Conservation (phyloP, 75 land plant species). For the Gnetum montanum region DNA sequence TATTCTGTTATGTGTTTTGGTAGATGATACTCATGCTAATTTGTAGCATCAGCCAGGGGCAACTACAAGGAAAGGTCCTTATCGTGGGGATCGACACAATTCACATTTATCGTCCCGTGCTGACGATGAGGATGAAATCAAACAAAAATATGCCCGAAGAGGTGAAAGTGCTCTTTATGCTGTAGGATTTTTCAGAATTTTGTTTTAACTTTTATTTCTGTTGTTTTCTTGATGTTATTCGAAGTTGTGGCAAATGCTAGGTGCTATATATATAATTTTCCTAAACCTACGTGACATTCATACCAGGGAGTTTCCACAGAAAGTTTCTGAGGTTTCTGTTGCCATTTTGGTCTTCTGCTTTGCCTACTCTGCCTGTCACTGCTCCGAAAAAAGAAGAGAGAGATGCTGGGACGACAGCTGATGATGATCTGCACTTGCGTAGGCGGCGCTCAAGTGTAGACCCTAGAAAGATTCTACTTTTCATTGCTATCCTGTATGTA, state of each 20-base stretch:
- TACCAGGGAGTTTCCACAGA: slow-evolving; percentile 64
- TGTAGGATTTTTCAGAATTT: too few species aligned
- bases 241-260: neutral
- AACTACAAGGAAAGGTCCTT: slow-evolving; percentile 57
- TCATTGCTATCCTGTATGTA: slow-evolving; percentile 72
- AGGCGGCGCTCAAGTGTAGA: slow-evolving; percentile 75
- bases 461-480: slow-evolving; percentile 73
- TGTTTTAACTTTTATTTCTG: too few species aligned
- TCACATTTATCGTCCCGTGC: slow-evolving; percentile 58
- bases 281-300: neutral
- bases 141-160: slow-evolving; percentile 63
- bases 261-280: neutral
- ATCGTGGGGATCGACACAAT: slow-evolving; percentile 49
- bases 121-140: slow-evolving; percentile 80
- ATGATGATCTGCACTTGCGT: slow-evolving; percentile 63
- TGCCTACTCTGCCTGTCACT: slow-evolving; percentile 82
- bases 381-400: slow-evolving; percentile 75
- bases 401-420: slow-evolving; percentile 22
- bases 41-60: slow-evolving; percentile 45
- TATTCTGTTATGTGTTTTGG: too few species aligned
- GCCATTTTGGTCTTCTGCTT: slow-evolving; percentile 83
- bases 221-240: neutral
- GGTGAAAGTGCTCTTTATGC: slow-evolving; percentile 38
- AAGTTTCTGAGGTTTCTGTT: slow-evolving; percentile 64
- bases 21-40: neutral